These are phyloP conservation scores for Boletus pseudo-olivaceus DNA, from an alignment of 768 basidiomycete genomes.

Conservation along the genomic window DNA sequence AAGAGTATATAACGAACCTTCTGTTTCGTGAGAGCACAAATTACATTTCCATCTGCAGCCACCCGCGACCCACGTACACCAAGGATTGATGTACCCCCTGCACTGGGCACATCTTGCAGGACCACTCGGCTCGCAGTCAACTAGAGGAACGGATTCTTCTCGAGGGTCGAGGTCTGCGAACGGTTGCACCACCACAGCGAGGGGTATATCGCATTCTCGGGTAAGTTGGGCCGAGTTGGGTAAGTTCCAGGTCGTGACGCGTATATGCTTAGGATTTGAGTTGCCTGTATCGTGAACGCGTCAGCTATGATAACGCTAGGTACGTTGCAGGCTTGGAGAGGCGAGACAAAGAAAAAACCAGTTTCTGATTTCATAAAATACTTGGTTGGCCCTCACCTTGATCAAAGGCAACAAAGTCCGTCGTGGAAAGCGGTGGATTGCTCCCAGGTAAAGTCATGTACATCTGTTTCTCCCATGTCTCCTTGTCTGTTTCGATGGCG, in stretches of 20 bases:
- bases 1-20: slow-evolving; percentile 51
- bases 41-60: slow-evolving; percentile 92
- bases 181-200: slow-evolving; percentile 84
- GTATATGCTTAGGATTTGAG: slow-evolving; percentile 86
- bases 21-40: slow-evolving; percentile 78
- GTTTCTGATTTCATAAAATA: not conserved
- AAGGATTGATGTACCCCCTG: slow-evolving; percentile 90
- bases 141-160: slow-evolving; percentile 77
- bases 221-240: slow-evolving; percentile 79
- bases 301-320: slow-evolving; percentile 10
- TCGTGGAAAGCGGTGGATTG: slow-evolving; percentile 79
- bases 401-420: slow-evolving; percentile 86
- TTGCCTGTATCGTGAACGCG: slow-evolving; percentile 51
- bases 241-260: slow-evolving; percentile 86
- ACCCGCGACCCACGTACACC: slow-evolving; percentile 81
- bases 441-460: slow-evolving; percentile 60
- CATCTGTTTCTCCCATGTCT: slow-evolving; percentile 68
- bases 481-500: slow-evolving; percentile 73
- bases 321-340: not conserved
- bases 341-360: not conserved
- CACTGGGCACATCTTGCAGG: slow-evolving; percentile 85
- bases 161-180: slow-evolving; percentile 77
- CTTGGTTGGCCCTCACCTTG: slow-evolving; percentile 52
- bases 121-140: slow-evolving; percentile 66
- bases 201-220: slow-evolving; percentile 76